These are phyloP conservation scores for Jasminum sambac DNA, from an alignment of 257 asterid species.

Conservation along the genomic window DNA sequence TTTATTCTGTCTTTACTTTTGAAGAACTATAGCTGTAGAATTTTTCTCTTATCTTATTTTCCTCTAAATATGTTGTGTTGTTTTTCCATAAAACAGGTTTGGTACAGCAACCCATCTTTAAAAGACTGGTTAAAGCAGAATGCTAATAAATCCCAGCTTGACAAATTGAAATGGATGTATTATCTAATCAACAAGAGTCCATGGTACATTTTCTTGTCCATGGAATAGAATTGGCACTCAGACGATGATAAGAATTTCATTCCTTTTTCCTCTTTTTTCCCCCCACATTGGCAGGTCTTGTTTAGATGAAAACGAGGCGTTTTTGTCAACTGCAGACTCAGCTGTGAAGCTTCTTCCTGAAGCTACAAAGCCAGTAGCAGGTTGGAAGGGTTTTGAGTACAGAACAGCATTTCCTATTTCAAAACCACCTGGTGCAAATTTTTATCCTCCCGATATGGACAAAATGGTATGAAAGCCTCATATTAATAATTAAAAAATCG, in stretches of 20 bases:
- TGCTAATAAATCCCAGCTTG: conserved; percentile 63
- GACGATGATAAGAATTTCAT: neutral
- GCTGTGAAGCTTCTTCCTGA: conserved; percentile 67
- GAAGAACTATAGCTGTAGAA: too few species aligned
- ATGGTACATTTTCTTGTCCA: conserved; percentile 55
- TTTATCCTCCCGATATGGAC: conserved; percentile 95
- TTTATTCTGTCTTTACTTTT: too few species aligned
- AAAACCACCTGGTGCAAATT: conserved; percentile 90
- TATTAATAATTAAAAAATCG: too few species aligned
- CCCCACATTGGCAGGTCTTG: conserved; percentile 55
- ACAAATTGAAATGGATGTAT: conserved; percentile 79
- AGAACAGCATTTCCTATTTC: conserved; percentile 68
- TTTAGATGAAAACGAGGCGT: conserved; percentile 91
- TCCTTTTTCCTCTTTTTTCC: neutral
- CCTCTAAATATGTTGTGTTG: neutral
- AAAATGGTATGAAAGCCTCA: conserved; percentile 59
- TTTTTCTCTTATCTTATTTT: too few species aligned
- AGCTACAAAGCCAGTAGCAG: conserved; percentile 69
- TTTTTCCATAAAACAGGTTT: conserved; percentile 54
- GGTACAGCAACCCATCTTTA: conserved; percentile 85
- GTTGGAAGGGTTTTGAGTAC: conserved; percentile 88
- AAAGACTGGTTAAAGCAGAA: conserved; percentile 81
- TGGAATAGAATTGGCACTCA: neutral
- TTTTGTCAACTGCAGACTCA: conserved; percentile 90
- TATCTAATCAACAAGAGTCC: conserved; percentile 83